phyloP scores from a whole-genome alignment of 1,139 yeast genomes.

The Diutina rugosa region DNA sequence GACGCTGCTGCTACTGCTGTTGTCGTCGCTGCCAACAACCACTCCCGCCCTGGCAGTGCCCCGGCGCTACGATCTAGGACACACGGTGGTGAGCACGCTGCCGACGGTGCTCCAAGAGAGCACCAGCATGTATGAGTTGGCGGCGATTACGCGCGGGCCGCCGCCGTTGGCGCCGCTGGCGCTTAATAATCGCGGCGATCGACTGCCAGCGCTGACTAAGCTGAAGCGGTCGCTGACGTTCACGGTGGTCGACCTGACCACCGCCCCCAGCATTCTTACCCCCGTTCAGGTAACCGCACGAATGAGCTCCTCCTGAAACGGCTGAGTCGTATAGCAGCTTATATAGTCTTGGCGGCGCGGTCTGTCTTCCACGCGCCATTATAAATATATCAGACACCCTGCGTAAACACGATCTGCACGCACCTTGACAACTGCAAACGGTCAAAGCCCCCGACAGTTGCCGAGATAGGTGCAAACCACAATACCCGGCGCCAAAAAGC shows the following conservation, averaged over 20 bases:
- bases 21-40: neutral
- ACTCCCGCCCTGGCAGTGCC: neutral
- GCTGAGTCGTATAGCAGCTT: neutral
- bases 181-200: neutral
- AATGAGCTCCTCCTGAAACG: neutral
- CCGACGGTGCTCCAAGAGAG: conserved; percentile 1
- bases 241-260: neutral
- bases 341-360: too few species aligned
- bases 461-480: neutral
- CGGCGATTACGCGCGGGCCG: neutral
- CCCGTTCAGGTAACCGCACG: conserved; percentile 2
- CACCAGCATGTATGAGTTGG: conserved; percentile 1
- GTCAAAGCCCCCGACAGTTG: neutral
- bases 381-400: neutral
- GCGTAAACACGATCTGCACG: neutral
- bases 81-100: conserved; percentile 1
- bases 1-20: neutral
- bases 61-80: neutral
- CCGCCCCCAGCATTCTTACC: neutral
- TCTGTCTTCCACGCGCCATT: too few species aligned
- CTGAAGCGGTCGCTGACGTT: conserved; percentile 1
- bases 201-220: neutral
- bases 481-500: too few species aligned
- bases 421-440: neutral
- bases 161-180: neutral